phyloP scores from a whole-genome alignment of 2,329 filamentous ascomycete species.

The Epichloe sibirici region DNA sequence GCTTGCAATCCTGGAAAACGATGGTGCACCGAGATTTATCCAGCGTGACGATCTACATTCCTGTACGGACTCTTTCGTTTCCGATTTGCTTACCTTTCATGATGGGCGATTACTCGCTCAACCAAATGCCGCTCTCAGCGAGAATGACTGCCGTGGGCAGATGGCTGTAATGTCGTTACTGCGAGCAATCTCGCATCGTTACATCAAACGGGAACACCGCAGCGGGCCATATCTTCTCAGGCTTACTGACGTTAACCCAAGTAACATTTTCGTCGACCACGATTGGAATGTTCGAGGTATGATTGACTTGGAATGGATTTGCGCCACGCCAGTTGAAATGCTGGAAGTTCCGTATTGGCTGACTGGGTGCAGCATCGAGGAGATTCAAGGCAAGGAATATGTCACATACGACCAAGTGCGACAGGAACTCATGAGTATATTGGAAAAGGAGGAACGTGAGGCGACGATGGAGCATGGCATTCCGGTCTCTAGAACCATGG shows the following conservation, averaged over 20 bases:
- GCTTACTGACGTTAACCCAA: constrained; percentile 24
- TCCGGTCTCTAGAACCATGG: too few relatives aligned
- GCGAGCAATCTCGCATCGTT: constrained; percentile 6
- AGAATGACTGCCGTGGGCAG: not conserved
- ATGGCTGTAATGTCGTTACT: not conserved
- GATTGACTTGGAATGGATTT: constrained; percentile 21
- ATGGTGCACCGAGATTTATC: not conserved
- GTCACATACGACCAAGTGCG: too few relatives aligned
- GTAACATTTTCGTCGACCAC: constrained; percentile 23
- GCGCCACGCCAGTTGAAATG: constrained; percentile 14
- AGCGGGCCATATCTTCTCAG: constrained; percentile 19
- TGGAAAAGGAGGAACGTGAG: too few relatives aligned
- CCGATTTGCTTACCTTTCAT: not conserved
- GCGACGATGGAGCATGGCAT: too few relatives aligned
- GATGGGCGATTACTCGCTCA: too few relatives aligned
- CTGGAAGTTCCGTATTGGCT: not conserved
- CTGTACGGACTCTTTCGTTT: not conserved
- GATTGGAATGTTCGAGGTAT: constrained; percentile 18
- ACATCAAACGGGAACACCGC: constrained; percentile 11
- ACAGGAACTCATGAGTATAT: too few relatives aligned
- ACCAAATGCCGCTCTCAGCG: not conserved
- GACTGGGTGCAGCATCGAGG: too few relatives aligned
- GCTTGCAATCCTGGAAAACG: not conserved
- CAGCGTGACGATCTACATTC: not conserved
- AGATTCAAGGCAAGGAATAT: too few relatives aligned